Conservation (phyloP, 2,329 filamentous ascomycete genomes). For the Parascedosporium putredinis region DNA sequence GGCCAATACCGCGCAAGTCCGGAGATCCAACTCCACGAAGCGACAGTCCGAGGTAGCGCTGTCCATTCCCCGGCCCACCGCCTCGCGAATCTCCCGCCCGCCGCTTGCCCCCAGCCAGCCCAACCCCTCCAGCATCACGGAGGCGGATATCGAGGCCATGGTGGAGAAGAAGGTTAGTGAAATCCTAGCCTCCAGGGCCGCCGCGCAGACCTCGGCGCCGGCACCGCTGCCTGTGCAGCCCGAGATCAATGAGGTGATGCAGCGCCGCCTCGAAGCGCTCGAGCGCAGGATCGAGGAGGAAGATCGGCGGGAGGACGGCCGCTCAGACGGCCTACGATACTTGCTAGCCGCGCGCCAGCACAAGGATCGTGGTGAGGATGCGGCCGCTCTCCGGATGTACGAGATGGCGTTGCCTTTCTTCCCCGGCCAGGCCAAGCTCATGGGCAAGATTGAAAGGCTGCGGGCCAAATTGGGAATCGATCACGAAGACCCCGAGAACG, state of each 20-base stretch:
- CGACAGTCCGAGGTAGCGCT: slow-evolving; percentile 30
- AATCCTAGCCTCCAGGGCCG: slow-evolving; percentile 66
- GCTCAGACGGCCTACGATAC: slow-evolving; percentile 74
- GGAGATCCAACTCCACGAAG: slow-evolving; percentile 26
- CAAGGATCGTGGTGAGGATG: slow-evolving; percentile 71
- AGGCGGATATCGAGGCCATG: slow-evolving; percentile 76
- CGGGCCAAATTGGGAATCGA: slow-evolving; percentile 36
- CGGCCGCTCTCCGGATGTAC: slow-evolving; percentile 73
- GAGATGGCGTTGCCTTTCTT: slow-evolving; percentile 77
- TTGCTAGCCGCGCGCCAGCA: slow-evolving; percentile 88
- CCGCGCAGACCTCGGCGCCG: slow-evolving; percentile 38
- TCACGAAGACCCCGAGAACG: neutral
- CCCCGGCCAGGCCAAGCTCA: slow-evolving; percentile 68
- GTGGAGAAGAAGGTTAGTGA: slow-evolving; percentile 88
- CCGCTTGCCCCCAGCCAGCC: slow-evolving; percentile 12
- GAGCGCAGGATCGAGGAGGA: slow-evolving; percentile 71
- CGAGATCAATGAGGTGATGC: slow-evolving; percentile 66
- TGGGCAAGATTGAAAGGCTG: slow-evolving; percentile 58
- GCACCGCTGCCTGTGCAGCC: slow-evolving; percentile 23
- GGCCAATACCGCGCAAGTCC: slow-evolving; percentile 23
- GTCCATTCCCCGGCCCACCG: slow-evolving; percentile 19
- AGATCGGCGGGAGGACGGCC: slow-evolving; percentile 53
- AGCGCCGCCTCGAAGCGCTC: slow-evolving; percentile 69
- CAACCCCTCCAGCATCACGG: slow-evolving; percentile 42
- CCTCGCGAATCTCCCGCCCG: slow-evolving; percentile 36